Evolutionary conservation across 441 rosid species (phyloP), one percentile per base, ranked within the genome.

Genomic region (Erysimum pusillum): DNA sequence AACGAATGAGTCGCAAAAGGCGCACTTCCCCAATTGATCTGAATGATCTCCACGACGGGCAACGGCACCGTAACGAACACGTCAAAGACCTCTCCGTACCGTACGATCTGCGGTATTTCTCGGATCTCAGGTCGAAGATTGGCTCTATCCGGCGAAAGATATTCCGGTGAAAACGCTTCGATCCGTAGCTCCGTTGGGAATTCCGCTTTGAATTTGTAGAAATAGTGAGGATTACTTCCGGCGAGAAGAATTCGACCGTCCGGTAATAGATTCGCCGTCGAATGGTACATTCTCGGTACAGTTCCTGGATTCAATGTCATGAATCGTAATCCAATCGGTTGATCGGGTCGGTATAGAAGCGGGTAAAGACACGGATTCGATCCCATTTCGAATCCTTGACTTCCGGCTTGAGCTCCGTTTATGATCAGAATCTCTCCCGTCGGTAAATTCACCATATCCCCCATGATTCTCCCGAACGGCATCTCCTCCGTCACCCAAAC

Each of bases 201-300:
- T 41, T 79, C 85, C 0, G 79, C 79, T 0, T 82, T 73, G 56
- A 83, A 87, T 18, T 87, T 86, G 67, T 89, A 87, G 58, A 89
- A 85, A 34, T 82, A 82, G 70, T 89, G 90, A 22, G 94, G 91
- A 71, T 89, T 89, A 74, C 94, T 89, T 22, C 91, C 94, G n/a
- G 94, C 89, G 42, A 89, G 38, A 44, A 89, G 54, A 15, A 87
- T 73, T 64, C 91, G 81, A 60, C 94, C 91, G 71, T 89, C 94
- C 0, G 90, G 90, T 61, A 89, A 75, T 17, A 89, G 76, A 75
- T 89, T 89, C 34, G 94, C 94, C 7, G 94, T 89, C 9, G 94
- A 86, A 75, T 89, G 90, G 71, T 89, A 87, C 91, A 89, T 15
- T 67, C 94, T 79, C 25, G 94, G 87, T 17, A 89, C 82, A 0